Percentiles rank a stretch among this genome's conserved stretches.
phyloP scores from a whole-genome alignment of 1,284 basidiomycete genomes.

The Ganoderma leucocontextum region DNA sequence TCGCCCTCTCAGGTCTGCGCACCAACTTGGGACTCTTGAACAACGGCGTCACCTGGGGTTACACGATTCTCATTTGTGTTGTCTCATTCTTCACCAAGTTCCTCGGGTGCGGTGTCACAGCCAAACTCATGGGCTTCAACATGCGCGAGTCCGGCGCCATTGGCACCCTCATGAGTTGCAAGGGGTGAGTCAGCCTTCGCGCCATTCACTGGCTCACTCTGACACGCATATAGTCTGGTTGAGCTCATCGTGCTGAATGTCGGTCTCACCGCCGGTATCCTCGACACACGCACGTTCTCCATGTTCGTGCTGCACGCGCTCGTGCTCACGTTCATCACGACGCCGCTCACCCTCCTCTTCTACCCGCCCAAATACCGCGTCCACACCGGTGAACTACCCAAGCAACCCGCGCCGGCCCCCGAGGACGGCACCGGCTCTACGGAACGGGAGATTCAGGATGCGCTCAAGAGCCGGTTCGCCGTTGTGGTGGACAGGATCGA shows the following conservation, averaged over 20 bases:
- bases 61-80: constrained; percentile 81
- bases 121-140: constrained; percentile 73
- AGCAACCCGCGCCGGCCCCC: constrained; percentile 11
- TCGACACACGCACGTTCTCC: constrained; percentile 76
- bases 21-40: constrained; percentile 87
- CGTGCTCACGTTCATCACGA: constrained; percentile 87
- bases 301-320: constrained; percentile 94
- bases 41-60: constrained; percentile 86
- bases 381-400: constrained; percentile 18
- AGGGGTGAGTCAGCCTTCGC: constrained; percentile 64
- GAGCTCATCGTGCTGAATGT: constrained; percentile 95
- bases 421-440: constrained; percentile 20
- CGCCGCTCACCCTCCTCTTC: constrained; percentile 79
- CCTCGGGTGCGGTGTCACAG: constrained; percentile 69
- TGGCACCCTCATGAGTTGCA: constrained; percentile 93
- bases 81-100: constrained; percentile 88
- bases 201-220: neutral
- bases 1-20: constrained; percentile 81
- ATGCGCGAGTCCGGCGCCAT: constrained; percentile 86
- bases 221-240: constrained; percentile 61
- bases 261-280: constrained; percentile 82
- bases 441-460: constrained; percentile 41
- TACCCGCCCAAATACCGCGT: constrained; percentile 71
- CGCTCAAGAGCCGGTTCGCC: constrained; percentile 68
- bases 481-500: constrained; percentile 90